Conservation (phyloP, 2,329 filamentous ascomycete species). For the Sporothrix protearum region DNA sequence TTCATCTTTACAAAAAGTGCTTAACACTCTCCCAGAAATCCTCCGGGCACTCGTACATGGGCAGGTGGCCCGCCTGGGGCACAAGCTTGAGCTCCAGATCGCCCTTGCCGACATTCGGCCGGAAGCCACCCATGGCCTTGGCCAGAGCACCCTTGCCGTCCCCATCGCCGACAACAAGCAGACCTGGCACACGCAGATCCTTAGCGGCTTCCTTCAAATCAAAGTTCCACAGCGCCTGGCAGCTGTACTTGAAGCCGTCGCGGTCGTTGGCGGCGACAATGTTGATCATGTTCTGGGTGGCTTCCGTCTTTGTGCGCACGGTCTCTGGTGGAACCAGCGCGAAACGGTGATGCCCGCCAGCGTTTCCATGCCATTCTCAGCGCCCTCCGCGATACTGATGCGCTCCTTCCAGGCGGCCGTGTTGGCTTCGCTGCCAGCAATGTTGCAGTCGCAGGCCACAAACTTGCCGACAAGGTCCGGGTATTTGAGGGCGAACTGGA, state of each 20-base stretch:
- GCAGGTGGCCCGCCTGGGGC: constrained; percentile 71
- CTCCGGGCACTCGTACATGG: constrained; percentile 69
- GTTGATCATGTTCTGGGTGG: constrained; percentile 50
- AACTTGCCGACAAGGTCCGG: constrained; percentile 58
- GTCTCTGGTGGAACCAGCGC: constrained; percentile 70
- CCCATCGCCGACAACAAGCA: constrained; percentile 68
- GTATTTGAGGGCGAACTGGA: constrained; percentile 67
- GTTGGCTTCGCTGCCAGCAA: constrained; percentile 67
- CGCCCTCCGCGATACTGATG: constrained; percentile 61
- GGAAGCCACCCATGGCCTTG: constrained; percentile 75
- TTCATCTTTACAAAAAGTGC: constrained; percentile 24
- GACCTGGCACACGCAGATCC: constrained; percentile 53
- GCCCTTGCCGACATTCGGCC: constrained; percentile 50
- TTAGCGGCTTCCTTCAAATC: constrained; percentile 59
- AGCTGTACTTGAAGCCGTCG: constrained; percentile 63
- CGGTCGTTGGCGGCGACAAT: constrained; percentile 69
- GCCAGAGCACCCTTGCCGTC: constrained; percentile 70
- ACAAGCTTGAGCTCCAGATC: constrained; percentile 62
- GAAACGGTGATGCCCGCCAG: constrained; percentile 68
- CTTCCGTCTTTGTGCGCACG: constrained; percentile 46
- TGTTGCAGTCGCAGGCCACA: constrained; percentile 76
- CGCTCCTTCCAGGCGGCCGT: constrained; percentile 76
- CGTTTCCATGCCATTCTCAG: constrained; percentile 51
- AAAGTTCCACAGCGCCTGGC: constrained; percentile 69
- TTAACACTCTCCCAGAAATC: constrained; percentile 43